A percentile compares a stretch with the other conserved stretches of the same genome.
Evolutionary conservation across 129 eudicot genomes (phyloP).

Genomic region (Flaveria brownii): DNA sequence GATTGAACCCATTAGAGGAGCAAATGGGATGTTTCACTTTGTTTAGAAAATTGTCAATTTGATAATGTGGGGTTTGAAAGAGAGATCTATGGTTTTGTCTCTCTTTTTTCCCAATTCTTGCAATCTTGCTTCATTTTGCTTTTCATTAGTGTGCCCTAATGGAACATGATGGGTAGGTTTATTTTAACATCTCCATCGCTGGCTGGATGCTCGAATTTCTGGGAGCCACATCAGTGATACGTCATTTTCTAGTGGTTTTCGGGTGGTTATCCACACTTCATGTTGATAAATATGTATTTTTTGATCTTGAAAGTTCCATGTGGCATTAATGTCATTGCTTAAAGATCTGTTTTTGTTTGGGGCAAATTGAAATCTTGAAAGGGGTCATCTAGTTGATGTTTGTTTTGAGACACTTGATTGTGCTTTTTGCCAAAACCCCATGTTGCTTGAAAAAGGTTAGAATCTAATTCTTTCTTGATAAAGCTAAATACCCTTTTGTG

Average conservation of each 20-base stretch:
- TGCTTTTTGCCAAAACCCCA: constrained; percentile 33
- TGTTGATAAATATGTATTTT: background rate
- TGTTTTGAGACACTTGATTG: constrained; percentile 32
- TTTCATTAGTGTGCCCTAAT: constrained; percentile 43
- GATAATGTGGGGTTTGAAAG: constrained; percentile 44
- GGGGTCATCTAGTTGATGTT: constrained; percentile 33
- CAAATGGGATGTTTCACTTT: constrained; percentile 42
- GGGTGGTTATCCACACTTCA: constrained; percentile 26
- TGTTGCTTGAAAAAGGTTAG: constrained; percentile 32
- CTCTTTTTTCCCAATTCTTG: constrained; percentile 34
- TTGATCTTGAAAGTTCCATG: constrained; percentile 35
- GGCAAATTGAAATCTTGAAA: constrained; percentile 30
- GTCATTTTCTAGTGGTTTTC: constrained; percentile 45
- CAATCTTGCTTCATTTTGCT: constrained; percentile 35
- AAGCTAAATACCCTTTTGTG: constrained; percentile 35
- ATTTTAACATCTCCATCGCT: constrained; percentile 50
- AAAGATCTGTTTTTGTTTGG: constrained; percentile 12
- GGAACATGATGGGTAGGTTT: constrained; percentile 43
- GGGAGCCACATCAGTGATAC: constrained; percentile 44
- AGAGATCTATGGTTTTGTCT: constrained; percentile 37
- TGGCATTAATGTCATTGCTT: constrained; percentile 31
- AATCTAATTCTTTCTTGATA: constrained; percentile 38
- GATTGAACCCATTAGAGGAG: constrained; percentile 33
- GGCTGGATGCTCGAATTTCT: constrained; percentile 38
- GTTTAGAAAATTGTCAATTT: constrained; percentile 46